Evolutionary conservation across 2,329 filamentous ascomycete genomes (phyloP).

Genomic region (Cladophialophora carrionii): DNA sequence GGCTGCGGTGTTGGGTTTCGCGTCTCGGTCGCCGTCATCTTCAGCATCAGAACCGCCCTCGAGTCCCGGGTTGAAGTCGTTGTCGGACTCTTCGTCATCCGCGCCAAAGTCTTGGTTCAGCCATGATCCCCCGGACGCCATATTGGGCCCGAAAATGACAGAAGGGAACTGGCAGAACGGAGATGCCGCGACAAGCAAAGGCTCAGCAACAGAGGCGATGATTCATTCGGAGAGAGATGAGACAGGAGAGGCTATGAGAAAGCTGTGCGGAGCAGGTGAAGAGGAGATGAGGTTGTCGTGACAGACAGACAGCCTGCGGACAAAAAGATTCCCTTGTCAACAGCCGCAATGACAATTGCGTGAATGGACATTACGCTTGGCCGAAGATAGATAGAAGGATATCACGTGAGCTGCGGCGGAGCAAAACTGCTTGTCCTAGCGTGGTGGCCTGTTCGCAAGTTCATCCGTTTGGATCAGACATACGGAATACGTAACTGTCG

Average conservation of each 20-base stretch:
- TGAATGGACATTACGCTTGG: not conserved
- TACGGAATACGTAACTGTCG: not conserved
- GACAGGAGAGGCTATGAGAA: not conserved
- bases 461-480: not conserved
- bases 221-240: not conserved
- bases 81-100: slow-evolving; percentile 68
- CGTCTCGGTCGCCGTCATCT: slow-evolving; percentile 45
- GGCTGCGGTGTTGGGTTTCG: slow-evolving; percentile 35
- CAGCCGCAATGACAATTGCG: slow-evolving; percentile 4
- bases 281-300: slow-evolving; percentile 2
- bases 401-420: slow-evolving; percentile 13
- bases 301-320: slow-evolving; percentile 3
- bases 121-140: slow-evolving; percentile 47
- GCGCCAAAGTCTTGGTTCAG: slow-evolving; percentile 55
- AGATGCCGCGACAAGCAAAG: not conserved
- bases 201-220: not conserved
- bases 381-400: slow-evolving; percentile 1
- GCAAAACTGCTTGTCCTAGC: not conserved
- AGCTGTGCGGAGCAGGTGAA: not conserved
- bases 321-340: slow-evolving; percentile 17
- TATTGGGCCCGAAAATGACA: slow-evolving; percentile 5
- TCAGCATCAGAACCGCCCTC: slow-evolving; percentile 75
- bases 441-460: not conserved
- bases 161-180: not conserved
- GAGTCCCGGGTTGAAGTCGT: slow-evolving; percentile 84